Conservation (phyloP, 805 yeast species). For the Millerozyma acaciae region DNA sequence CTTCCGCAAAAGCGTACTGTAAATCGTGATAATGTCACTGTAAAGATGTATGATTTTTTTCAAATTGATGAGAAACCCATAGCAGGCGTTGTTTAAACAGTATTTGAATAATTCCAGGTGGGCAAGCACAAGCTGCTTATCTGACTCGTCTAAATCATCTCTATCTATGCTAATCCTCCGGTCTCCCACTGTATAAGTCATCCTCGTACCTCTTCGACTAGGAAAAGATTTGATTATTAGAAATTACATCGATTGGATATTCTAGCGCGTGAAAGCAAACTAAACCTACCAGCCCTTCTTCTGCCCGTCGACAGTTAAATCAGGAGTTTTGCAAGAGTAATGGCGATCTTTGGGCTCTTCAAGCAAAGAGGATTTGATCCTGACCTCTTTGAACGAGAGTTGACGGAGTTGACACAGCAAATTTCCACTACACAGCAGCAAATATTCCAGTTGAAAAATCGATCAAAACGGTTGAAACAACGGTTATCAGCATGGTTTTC, state of each 20-base stretch:
- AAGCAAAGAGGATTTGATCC: constrained; percentile 24
- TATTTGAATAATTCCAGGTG: constrained; percentile 29
- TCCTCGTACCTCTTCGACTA: too few species aligned
- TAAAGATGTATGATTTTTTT: constrained; percentile 34
- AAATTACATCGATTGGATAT: too few species aligned
- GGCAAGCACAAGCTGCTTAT: constrained; percentile 21
- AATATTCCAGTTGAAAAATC: constrained; percentile 16
- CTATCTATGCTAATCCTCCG: constrained; percentile 22
- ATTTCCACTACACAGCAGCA: constrained; percentile 26
- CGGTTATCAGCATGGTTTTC: constrained; percentile 14
- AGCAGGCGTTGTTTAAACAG: constrained; percentile 30
- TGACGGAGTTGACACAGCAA: constrained; percentile 23
- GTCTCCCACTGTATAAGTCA: constrained; percentile 41
- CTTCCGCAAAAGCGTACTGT: constrained; percentile 34
- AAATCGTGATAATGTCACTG: constrained; percentile 36
- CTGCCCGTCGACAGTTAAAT: too few species aligned
- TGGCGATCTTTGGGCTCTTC: constrained; percentile 30
- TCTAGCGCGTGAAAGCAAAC: too few species aligned
- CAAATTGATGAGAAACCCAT: constrained; percentile 21
- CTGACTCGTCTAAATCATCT: constrained; percentile 16
- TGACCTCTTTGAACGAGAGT: constrained; percentile 30
- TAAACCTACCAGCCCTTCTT: too few species aligned
- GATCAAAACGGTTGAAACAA: constrained; percentile 12
- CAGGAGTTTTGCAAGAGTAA: too few species aligned
- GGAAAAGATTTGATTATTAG: too few species aligned